phyloP scores from a whole-genome alignment of 2,329 filamentous ascomycete species.

The Neonectria faginata region DNA sequence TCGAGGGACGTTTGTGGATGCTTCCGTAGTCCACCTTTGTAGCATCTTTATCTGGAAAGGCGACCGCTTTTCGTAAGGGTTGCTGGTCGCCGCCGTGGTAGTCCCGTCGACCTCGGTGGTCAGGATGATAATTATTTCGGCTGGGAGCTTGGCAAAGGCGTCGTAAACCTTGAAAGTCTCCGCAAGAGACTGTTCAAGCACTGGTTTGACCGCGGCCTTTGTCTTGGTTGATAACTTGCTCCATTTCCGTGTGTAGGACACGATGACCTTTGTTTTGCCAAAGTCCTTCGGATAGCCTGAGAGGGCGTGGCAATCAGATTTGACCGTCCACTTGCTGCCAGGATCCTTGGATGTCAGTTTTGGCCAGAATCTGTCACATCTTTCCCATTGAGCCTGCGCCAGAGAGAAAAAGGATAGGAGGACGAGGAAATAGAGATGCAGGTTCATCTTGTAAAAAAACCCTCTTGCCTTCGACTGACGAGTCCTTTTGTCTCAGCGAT shows the following conservation, averaged over 20 bases:
- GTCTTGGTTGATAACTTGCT: background rate
- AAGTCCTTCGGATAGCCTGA: slow-evolving; percentile 26
- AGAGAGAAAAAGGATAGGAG: slow-evolving; percentile 1
- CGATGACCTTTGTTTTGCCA: slow-evolving; percentile 17
- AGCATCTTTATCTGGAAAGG: slow-evolving; percentile 26
- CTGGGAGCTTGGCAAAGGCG: slow-evolving; percentile 22
- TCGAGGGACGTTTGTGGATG: slow-evolving; percentile 6
- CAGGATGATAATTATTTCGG: slow-evolving; percentile 22
- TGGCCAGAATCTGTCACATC: slow-evolving; percentile 24
- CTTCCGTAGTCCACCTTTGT: slow-evolving; percentile 22
- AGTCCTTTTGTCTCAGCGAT: background rate
- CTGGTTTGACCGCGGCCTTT: slow-evolving; percentile 5
- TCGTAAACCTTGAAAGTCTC: slow-evolving; percentile 24
- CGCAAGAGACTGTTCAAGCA: slow-evolving; percentile 22
- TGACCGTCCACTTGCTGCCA: slow-evolving; percentile 13
- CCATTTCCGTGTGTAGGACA: slow-evolving; percentile 30
- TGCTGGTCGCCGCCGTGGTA: slow-evolving; percentile 12
- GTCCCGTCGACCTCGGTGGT: background rate
- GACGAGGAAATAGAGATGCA: slow-evolving; percentile 6
- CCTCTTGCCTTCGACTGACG: background rate
- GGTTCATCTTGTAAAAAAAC: slow-evolving; percentile 17
- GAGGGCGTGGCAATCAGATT: slow-evolving; percentile 20
- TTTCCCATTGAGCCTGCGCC: slow-evolving; percentile 16
- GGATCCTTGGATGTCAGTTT: background rate
- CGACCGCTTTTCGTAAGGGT: slow-evolving; percentile 10